A percentile compares a stretch with the other conserved stretches of the same genome.
Evolutionary conservation across 2,329 filamentous ascomycete species (phyloP).

Genomic region (Calcarisporium arbuscula): DNA sequence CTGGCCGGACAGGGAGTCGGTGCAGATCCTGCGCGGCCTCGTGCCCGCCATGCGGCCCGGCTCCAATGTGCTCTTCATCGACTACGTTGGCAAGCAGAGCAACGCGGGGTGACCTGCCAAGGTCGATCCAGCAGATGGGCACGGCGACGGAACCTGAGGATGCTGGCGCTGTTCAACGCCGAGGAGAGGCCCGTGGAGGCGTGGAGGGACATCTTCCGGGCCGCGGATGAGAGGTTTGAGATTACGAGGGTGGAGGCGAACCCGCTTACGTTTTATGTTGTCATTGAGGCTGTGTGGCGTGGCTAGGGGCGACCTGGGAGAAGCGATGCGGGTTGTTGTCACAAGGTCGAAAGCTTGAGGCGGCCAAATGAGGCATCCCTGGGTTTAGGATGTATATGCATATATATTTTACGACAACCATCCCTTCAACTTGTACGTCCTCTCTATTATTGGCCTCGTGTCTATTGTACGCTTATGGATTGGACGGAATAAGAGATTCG

Average conservation of each 20-base stretch:
- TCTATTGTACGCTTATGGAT: no score
- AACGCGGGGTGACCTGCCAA: constrained; percentile 20
- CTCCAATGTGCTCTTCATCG: constrained; percentile 29
- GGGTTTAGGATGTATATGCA: no score
- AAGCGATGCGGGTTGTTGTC: no score
- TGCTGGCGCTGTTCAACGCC: constrained; percentile 44
- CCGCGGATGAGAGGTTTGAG: constrained; percentile 40
- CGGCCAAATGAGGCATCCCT: no score
- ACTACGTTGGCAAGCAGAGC: constrained; percentile 30
- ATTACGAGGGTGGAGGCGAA: constrained; percentile 28
- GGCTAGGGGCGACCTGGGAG: constrained; percentile 11
- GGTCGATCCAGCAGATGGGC: constrained; percentile 30
- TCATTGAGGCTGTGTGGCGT: constrained; percentile 31
- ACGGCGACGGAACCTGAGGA: constrained; percentile 40
- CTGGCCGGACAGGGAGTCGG: constrained; percentile 41
- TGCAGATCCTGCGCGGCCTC: constrained; percentile 34
- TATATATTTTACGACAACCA: no score
- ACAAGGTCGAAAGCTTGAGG: no score
- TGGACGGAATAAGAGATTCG: no score
- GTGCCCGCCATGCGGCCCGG: constrained; percentile 39
- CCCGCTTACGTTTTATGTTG: constrained; percentile 28
- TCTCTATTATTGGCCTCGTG: no score
- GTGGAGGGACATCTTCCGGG: constrained; percentile 38
- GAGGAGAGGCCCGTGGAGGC: constrained; percentile 39
- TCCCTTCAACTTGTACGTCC: no score